These are phyloP conservation scores for Aspergillus tubingensis DNA, from an alignment of 2,329 filamentous ascomycete species.

Conservation along the genomic window DNA sequence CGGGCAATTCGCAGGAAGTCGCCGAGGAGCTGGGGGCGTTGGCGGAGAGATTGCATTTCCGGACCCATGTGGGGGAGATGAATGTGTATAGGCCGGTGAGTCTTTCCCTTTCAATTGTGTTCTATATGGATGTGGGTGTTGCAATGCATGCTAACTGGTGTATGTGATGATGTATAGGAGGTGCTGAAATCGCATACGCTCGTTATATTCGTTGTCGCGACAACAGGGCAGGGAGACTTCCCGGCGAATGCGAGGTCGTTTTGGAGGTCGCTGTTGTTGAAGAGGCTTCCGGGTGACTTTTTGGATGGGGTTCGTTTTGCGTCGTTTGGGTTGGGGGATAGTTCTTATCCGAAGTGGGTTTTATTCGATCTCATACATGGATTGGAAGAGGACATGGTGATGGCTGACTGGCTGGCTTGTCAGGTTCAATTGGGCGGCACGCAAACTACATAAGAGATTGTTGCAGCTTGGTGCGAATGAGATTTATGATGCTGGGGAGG, in stretches of 20 bases:
- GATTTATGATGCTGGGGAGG: slow-evolving; percentile 78
- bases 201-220: slow-evolving; percentile 77
- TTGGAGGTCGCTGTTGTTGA: slow-evolving; percentile 82
- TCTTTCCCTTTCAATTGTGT: too few species aligned
- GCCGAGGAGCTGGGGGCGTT: slow-evolving; percentile 79
- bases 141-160: too few species aligned
- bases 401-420: slow-evolving; percentile 7
- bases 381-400: neutral
- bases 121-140: too few species aligned
- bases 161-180: slow-evolving; percentile 26
- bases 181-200: slow-evolving; percentile 38
- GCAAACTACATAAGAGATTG: slow-evolving; percentile 83
- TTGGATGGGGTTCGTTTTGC: slow-evolving; percentile 72
- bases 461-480: slow-evolving; percentile 78
- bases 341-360: slow-evolving; percentile 82
- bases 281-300: slow-evolving; percentile 71
- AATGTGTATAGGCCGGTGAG: slow-evolving; percentile 71
- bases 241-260: slow-evolving; percentile 79
- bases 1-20: slow-evolving; percentile 88
- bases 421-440: slow-evolving; percentile 89
- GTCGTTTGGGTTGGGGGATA: slow-evolving; percentile 90
- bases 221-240: slow-evolving; percentile 91
- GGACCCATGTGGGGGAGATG: slow-evolving; percentile 73
- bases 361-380: neutral
- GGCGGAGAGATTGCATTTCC: slow-evolving; percentile 76